Evolutionary conservation across 768 basidiomycete species (phyloP), one percentile per base, ranked within the genome.

Genomic region (Austroboletus festivus): DNA sequence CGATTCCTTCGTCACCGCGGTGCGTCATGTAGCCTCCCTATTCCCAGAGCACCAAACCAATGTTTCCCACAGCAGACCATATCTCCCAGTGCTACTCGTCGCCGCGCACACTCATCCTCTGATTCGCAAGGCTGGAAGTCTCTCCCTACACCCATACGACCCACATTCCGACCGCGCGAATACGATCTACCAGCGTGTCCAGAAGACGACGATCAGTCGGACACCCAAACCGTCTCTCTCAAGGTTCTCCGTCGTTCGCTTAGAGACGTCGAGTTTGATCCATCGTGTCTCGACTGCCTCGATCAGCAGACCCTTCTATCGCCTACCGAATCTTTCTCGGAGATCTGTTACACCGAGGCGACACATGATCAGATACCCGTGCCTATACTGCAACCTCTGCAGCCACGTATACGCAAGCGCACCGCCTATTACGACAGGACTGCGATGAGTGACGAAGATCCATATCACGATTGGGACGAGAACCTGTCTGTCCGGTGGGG

Each of bases 271-370:
- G 67, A 70, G 44, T 67, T 76, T 50, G 73, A 75, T 57, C 61
- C 66, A 9, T 55, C 68, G 7, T 73, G 73, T 52, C 67, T 76
- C 19, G 62, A 72, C 48, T 64, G 64, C 33, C 69, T 76, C 31
- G 74, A 76, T 56, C 63, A 73, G 19, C 68, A 73, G 50, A 69
- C 75, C 0, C 67, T 76, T 11, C 56, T 68, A 24, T 64, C 68
- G 0, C 74, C 74, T 10, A 57, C 65, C 3, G 71, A 72, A 21
- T 64, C 73, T 21, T 76, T 74, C 53, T 70, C 72, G 4, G 75
- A 75, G 42, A 46, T 72, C 2, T 76, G 74, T 51, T 76, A 73
- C 47, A 54, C 67, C 12, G 65, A 64, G 38, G 73, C 74, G 7
- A 68, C 74, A n/a, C 61, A 68, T 28, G 69, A 70, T 31, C 52